Evolutionary conservation across 179 eudicot species (phyloP).

Genomic region (Spinacia oleracea): DNA sequence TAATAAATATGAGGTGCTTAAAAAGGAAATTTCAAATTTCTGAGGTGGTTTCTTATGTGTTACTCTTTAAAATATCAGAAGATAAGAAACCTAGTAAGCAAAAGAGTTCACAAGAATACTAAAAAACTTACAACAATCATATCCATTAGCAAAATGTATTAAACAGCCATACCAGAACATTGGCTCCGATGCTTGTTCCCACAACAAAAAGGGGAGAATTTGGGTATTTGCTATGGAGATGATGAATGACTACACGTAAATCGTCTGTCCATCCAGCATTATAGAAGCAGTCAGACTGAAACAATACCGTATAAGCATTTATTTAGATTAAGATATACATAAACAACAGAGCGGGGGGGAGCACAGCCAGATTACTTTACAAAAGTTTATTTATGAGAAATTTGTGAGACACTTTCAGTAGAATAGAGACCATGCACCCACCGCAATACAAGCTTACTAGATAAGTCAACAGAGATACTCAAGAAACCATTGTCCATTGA

Average conservation of each 20-base stretch:
- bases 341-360: background rate
- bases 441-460: background rate
- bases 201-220: conserved; percentile 74
- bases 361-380: background rate
- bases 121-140: background rate
- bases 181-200: conserved; percentile 98
- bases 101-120: background rate
- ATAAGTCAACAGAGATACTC: conserved; percentile 4
- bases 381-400: background rate
- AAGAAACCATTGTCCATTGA: background rate
- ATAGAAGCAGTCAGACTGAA: conserved; percentile 90
- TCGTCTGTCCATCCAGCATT: conserved; percentile 95
- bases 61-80: background rate
- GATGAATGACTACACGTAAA: conserved; percentile 57
- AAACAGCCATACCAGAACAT: conserved; percentile 43
- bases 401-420: background rate
- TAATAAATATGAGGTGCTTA: background rate
- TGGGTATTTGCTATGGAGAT: conserved; percentile 61
- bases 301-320: conserved; percentile 5
- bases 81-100: background rate
- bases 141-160: conserved; percentile 6
- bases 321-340: background rate
- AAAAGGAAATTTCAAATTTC: background rate
- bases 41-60: background rate
- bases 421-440: background rate